Evolutionary conservation across 73 alveolate genomes (phyloP), one percentile per base, ranked within the genome.

Genomic region (Paramecium sexaurelia): DNA sequence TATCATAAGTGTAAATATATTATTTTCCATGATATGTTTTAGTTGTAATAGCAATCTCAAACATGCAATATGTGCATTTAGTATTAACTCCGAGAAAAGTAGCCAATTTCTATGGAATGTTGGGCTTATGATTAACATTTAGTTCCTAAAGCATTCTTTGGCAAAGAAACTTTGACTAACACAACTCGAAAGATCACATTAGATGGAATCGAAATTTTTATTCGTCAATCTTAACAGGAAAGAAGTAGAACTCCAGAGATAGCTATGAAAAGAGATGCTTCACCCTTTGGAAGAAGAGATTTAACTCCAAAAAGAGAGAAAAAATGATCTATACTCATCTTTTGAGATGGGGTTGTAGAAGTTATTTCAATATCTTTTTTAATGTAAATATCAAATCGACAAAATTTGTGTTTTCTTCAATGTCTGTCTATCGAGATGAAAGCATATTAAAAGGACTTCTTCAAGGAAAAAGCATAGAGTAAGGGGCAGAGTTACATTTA

Each of bases 351-450:
- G 86, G 86, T 71, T 71, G 86, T 71, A 37, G 22, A 35, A 27
- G 86, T 71, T 32, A 71, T 71, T 71, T 71, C 66, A 71, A 71
- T 71, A 71, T 71, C 86, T 71, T 71, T 71, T 71, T 71, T 71
- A 71, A 71, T 71, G 86, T 71, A 71, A 71, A 71, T 71, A 71
- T 71, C 86, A 71, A 71, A 71, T 71, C 55, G 86, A 19, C 86
- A 71, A 71, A 71, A 35, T 71, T 71, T 71, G 56, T 35, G 56
- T 71, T 27, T 35, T 32, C 56, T 32, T 15, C 55, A 37, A 71
- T 71, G 86, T 71, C 86, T 19, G 56, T 71, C 20, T 71, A 71
- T 36, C 37, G 86, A 17, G 86, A 71, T 37, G 86, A 71, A 40
- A 71, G 86, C 56, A 71, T 71, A 29, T 19, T 71, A 71, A 71